phyloP scores from a whole-genome alignment of 2,329 filamentous ascomycete genomes.

The Phaeosphaeriaceae sp. region DNA sequence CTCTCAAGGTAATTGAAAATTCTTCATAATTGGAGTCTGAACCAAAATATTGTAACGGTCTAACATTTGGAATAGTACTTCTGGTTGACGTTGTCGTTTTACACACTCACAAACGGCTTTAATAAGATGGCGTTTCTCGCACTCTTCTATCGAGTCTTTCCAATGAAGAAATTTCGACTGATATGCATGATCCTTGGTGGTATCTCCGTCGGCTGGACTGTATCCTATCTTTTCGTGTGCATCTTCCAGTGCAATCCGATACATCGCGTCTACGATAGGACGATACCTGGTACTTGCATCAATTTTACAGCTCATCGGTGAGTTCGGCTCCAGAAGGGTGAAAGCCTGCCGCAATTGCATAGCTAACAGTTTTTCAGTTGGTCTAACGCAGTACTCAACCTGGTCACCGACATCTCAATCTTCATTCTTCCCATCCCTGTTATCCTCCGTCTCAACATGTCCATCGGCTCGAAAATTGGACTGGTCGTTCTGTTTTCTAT shows the following conservation, averaged over 20 bases:
- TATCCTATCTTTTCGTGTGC: constrained; percentile 23
- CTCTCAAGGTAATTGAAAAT: constrained; percentile 22
- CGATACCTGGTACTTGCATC: constrained; percentile 26
- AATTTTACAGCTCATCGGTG: constrained; percentile 31
- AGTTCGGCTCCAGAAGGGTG: too few relatives aligned
- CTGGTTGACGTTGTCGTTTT: constrained; percentile 31
- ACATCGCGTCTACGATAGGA: constrained; percentile 18
- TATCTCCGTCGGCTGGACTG: constrained; percentile 21
- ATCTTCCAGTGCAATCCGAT: constrained; percentile 33
- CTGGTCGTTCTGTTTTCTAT: constrained; percentile 32
- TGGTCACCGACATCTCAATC: constrained; percentile 27
- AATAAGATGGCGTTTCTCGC: constrained; percentile 36
- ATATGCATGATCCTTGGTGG: constrained; percentile 22
- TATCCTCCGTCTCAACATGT: constrained; percentile 30
- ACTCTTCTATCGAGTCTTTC: constrained; percentile 34
- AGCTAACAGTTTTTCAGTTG: constrained; percentile 12
- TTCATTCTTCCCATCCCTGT: constrained; percentile 32
- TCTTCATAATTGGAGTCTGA: too few relatives aligned
- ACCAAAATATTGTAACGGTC: too few relatives aligned
- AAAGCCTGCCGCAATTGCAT: too few relatives aligned
- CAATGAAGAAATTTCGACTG: constrained; percentile 21
- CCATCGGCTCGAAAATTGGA: constrained; percentile 20
- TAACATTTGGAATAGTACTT: too few relatives aligned
- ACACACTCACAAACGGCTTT: constrained; percentile 31
- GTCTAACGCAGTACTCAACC: constrained; percentile 26